Evolutionary conservation across 345 rosid species (phyloP).

Genomic region (Brassica juncea): DNA sequence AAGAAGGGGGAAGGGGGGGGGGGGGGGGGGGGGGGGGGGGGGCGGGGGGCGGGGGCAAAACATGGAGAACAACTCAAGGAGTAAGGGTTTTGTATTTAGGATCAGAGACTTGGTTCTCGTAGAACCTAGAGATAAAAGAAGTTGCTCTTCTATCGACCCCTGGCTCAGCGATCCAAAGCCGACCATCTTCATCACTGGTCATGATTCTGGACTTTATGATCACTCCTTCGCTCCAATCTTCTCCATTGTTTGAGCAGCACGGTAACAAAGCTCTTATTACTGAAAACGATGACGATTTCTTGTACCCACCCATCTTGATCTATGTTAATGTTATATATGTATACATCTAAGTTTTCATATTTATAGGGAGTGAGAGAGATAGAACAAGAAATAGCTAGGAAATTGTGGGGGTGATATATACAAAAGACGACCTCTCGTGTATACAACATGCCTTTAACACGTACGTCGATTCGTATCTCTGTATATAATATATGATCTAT

Average conservation of each 20-base stretch:
- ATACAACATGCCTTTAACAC: slow-evolving; percentile 22
- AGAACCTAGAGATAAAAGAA: slow-evolving; percentile 66
- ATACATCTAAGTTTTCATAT: slow-evolving; percentile 20
- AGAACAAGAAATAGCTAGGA: slow-evolving; percentile 32
- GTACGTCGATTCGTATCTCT: slow-evolving; percentile 23
- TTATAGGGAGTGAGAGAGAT: slow-evolving; percentile 28
- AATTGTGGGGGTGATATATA: slow-evolving; percentile 9
- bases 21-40: too few species aligned
- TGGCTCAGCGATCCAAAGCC: slow-evolving; percentile 77
- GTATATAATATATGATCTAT: slow-evolving; percentile 21
- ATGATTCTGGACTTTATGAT: slow-evolving; percentile 48
- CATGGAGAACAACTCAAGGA: slow-evolving; percentile 25
- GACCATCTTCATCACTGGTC: slow-evolving; percentile 70
- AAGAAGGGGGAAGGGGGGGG: too few species aligned
- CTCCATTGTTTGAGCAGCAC: slow-evolving; percentile 56
- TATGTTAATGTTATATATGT: neutral
- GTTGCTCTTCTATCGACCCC: slow-evolving; percentile 72
- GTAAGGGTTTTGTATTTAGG: slow-evolving; percentile 46
- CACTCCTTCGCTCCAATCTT: slow-evolving; percentile 51
- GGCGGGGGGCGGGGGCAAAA: neutral
- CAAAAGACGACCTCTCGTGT: slow-evolving; percentile 11
- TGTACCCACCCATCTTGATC: slow-evolving; percentile 34
- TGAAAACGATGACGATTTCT: slow-evolving; percentile 34
- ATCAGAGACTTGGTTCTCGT: slow-evolving; percentile 56
- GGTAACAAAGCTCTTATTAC: slow-evolving; percentile 52